A percentile compares a stretch with the other conserved stretches of the same genome.
Evolutionary conservation across 1,284 basidiomycete genomes (phyloP).

Genomic region (Erythrobasidium hasegawianum): DNA sequence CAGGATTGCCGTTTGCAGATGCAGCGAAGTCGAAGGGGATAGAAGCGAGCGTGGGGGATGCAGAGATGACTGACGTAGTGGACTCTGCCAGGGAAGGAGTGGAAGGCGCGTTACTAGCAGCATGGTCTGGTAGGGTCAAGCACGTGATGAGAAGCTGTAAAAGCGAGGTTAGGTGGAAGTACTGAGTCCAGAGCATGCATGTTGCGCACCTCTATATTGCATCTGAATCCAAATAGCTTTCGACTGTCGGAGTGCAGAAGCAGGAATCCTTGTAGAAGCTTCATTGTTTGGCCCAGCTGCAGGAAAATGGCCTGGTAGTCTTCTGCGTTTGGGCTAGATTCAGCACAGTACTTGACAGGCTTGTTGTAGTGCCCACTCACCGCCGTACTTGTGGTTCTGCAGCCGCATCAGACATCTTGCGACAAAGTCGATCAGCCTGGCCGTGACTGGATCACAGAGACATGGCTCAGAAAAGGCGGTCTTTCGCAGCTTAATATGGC

Average conservation of each 20-base stretch:
- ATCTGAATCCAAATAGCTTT: constrained; percentile 12
- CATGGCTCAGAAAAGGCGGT: neutral
- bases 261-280: constrained; percentile 30
- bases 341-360: neutral
- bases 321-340: neutral
- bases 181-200: too few relatives aligned
- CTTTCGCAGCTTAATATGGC: neutral
- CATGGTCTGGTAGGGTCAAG: constrained; percentile 30
- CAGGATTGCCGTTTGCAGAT: neutral
- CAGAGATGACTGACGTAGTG: constrained; percentile 2
- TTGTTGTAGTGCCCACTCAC: constrained; percentile 1
- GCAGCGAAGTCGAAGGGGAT: constrained; percentile 25
- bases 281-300: constrained; percentile 32
- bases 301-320: constrained; percentile 32
- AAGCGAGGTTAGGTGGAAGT: neutral
- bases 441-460: constrained; percentile 9
- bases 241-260: constrained; percentile 24
- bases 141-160: constrained; percentile 27
- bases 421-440: constrained; percentile 30
- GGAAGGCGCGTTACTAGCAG: neutral
- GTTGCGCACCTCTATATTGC: constrained; percentile 33
- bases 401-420: constrained; percentile 24
- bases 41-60: constrained; percentile 17
- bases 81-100: neutral
- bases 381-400: constrained; percentile 34